Evolutionary conservation across 331 rosid genomes (phyloP).

Genomic region (Malus hybrid): DNA sequence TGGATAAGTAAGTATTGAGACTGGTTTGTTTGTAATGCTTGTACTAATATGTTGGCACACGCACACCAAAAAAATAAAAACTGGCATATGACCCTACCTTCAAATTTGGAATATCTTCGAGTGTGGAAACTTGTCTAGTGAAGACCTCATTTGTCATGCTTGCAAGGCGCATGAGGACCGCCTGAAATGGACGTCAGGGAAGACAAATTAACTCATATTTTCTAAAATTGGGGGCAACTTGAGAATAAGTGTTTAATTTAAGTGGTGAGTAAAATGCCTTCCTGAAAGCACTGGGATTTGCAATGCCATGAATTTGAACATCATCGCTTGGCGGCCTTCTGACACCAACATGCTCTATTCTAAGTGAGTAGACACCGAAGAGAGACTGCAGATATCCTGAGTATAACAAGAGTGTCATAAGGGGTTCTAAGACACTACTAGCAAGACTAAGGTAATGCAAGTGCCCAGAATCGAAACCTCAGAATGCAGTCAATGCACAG

Average conservation of each 20-base stretch:
- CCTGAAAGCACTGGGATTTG: slow-evolving; percentile 75
- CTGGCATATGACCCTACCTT: slow-evolving; percentile 37
- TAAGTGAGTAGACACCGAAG: slow-evolving; percentile 71
- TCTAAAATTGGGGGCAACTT: slow-evolving; percentile 1
- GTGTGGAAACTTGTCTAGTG: slow-evolving; percentile 46
- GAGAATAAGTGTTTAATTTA: not conserved
- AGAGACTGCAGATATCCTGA: slow-evolving; percentile 84
- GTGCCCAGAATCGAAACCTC: not conserved
- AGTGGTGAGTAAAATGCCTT: slow-evolving; percentile 43
- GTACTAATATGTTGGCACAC: not conserved
- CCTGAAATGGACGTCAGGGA: slow-evolving; percentile 46
- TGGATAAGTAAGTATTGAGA: not conserved
- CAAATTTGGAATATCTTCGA: slow-evolving; percentile 42
- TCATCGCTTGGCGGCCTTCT: slow-evolving; percentile 89
- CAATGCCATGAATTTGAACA: slow-evolving; percentile 80
- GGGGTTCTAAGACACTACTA: not conserved
- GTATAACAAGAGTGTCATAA: not conserved
- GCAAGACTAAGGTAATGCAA: no score
- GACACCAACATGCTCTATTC: slow-evolving; percentile 78
- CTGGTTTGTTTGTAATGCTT: no score
- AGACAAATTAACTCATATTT: slow-evolving; percentile 1
- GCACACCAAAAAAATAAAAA: not conserved
- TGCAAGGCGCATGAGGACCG: slow-evolving; percentile 63
- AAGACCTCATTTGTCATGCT: slow-evolving; percentile 55
- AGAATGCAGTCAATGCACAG: not conserved